phyloP scores from a whole-genome alignment of 176 grass and related monocot genomes.

The Themeda triandra region DNA sequence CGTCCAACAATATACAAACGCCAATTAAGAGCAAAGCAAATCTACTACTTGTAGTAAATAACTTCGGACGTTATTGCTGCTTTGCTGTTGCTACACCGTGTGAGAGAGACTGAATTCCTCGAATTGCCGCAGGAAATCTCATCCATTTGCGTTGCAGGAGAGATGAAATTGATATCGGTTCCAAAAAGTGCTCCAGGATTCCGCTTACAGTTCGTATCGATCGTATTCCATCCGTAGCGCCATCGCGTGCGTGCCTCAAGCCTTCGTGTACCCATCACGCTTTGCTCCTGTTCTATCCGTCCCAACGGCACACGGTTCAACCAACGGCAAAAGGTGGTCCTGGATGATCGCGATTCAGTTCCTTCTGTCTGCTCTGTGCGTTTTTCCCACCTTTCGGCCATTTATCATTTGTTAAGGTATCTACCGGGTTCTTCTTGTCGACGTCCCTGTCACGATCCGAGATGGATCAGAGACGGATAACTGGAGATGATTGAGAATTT shows the following conservation, averaged over 20 bases:
- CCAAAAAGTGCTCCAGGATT: neutral
- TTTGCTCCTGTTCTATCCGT: neutral
- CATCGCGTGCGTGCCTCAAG: too few relatives aligned
- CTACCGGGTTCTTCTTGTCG: neutral
- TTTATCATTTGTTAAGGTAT: conserved; percentile 14
- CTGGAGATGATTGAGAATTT: too few relatives aligned
- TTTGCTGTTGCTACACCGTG: too few relatives aligned
- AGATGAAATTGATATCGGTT: too few relatives aligned
- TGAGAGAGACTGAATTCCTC: too few relatives aligned
- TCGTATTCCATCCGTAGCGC: too few relatives aligned
- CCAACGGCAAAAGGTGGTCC: neutral
- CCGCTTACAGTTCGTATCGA: neutral
- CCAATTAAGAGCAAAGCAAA: neutral
- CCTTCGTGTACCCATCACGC: neutral
- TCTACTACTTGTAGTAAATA: too few relatives aligned
- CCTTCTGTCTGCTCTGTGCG: neutral
- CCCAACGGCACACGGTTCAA: neutral
- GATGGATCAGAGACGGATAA: too few relatives aligned
- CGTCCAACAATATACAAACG: neutral
- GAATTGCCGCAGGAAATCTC: neutral
- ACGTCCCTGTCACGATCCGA: too few relatives aligned
- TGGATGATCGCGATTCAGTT: neutral
- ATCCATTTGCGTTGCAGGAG: too few relatives aligned
- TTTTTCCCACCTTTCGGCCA: neutral
- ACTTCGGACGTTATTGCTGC: neutral